Base-by-base conservation (phyloP, 2,329 filamentous ascomycete genomes). In the Xylariaceae sp. region DNA sequence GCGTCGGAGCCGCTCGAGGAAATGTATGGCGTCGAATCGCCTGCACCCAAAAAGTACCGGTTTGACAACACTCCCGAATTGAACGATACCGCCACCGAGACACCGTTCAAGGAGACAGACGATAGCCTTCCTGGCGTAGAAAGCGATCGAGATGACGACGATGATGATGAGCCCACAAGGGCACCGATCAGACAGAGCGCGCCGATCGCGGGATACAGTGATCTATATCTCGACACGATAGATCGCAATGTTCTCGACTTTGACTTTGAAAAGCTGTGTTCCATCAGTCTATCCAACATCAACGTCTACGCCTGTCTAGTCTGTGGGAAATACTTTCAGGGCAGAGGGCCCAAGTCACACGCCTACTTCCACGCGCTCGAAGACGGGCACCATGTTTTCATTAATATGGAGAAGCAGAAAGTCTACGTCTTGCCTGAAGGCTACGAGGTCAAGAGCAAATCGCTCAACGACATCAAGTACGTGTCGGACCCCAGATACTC, bases 241-340 rank as follows among this genome's bases (percentile, higher is more conserved):
- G 85, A 96, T 71, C 89, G 94, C 66, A 84, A 86, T 67, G 86
- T 96, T 46, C 85, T 97, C 54, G 94, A 99, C 73, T 97, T 97
- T 70, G 94, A 99, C 73, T 99, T 99, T 70, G 94, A 99, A 71
- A 99, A 99, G 77, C 83, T 96, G 9, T 99, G 94, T 74, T 97
- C 92, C 29, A 81, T 99, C 62, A 95, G 90, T 35, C 80, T 99
- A 6, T 96, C 91, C 47, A 97, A 97, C 70, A 96, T 97, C 75
- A 99, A 99, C 69, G 91, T 99, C 44, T 99, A 99, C 71, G 94
- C 94, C 7, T 99, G 94, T 67, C 81, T 99, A 8, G 89, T 97
- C 1, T 99, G 94, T 71, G 94, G 94, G n/a, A 92, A 90, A 71
- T 99, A 99, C 76, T 99, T 88, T 71, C 91, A 96, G 72, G 94